These are phyloP conservation scores for Parasitella parasitica DNA, from an alignment of 371 early-diverging fungal genomes.

Conservation along the genomic window DNA sequence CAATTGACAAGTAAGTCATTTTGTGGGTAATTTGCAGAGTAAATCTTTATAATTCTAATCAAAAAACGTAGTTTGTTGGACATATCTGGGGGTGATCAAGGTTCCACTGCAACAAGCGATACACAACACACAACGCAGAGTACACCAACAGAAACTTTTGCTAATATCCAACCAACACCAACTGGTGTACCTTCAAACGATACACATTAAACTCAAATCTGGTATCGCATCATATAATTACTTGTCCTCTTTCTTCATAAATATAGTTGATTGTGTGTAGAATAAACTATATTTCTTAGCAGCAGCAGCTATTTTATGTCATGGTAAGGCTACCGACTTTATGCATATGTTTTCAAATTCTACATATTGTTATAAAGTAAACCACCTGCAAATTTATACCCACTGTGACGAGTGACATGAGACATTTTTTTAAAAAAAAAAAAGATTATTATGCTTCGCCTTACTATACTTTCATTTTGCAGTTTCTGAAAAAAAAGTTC, in stretches of 20 bases:
- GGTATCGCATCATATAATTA: background rate
- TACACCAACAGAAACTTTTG: background rate
- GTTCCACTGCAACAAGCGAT: background rate
- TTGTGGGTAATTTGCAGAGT: too few relatives aligned
- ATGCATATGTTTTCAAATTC: too few relatives aligned
- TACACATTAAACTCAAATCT: background rate
- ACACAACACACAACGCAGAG: background rate
- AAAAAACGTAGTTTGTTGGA: slow-evolving; percentile 14
- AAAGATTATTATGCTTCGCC: too few relatives aligned
- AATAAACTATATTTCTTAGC: background rate
- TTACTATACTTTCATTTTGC: too few relatives aligned
- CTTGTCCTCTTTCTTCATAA: background rate
- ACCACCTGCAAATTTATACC: too few relatives aligned
- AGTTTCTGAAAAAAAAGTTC: too few relatives aligned
- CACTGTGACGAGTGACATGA: too few relatives aligned
- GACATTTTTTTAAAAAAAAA: too few relatives aligned
- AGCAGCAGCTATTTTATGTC: too few relatives aligned
- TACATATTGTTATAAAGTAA: too few relatives aligned
- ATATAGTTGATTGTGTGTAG: background rate
- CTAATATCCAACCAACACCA: background rate
- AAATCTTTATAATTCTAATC: too few relatives aligned
- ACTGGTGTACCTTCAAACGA: background rate
- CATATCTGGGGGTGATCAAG: slow-evolving; percentile 6
- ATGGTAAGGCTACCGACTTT: too few relatives aligned
- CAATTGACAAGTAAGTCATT: slow-evolving; percentile 41